Evolutionary conservation across 495 filamentous ascomycete genomes (phyloP).

Genomic region (Aspergillus ostianus): DNA sequence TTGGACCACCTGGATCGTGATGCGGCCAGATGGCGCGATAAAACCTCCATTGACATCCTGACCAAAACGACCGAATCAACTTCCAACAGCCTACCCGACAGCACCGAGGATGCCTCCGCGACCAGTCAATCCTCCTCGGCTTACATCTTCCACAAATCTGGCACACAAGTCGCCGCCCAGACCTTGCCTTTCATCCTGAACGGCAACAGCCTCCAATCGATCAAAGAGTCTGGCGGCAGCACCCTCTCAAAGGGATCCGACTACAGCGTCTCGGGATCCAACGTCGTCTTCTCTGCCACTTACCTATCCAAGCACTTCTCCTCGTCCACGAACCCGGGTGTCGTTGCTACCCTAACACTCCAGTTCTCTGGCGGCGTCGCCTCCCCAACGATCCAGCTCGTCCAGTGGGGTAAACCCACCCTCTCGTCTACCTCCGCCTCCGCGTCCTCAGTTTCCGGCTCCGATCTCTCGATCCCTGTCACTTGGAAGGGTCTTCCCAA

Average conservation of each 20-base stretch:
- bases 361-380: conserved; percentile 49
- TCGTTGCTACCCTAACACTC: conserved; percentile 50
- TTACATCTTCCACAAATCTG: conserved; percentile 54
- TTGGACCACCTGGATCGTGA: conserved; percentile 40
- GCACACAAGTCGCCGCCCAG: conserved; percentile 40
- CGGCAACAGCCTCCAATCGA: conserved; percentile 50
- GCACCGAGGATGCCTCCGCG: conserved; percentile 46
- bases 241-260: conserved; percentile 36
- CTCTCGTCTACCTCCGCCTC: conserved; percentile 37
- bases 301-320: conserved; percentile 48
- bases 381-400: conserved; percentile 40
- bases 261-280: conserved; percentile 42
- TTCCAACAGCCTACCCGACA: conserved; percentile 52
- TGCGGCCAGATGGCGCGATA: conserved; percentile 49
- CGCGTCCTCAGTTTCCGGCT: conserved; percentile 37
- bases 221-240: conserved; percentile 38
- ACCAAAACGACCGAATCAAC: conserved; percentile 41
- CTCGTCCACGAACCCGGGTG: conserved; percentile 36
- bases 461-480: conserved; percentile 50
- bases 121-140: conserved; percentile 49
- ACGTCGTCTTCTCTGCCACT: conserved; percentile 46
- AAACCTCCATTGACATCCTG: conserved; percentile 45
- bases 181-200: conserved; percentile 51
- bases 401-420: conserved; percentile 50
- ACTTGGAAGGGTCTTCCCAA: conserved; percentile 48